A percentile compares a stretch with the other conserved stretches of the same genome.
These are phyloP conservation scores for Ogataea pilisensis DNA, from an alignment of 805 yeast genomes.

Conservation along the genomic window DNA sequence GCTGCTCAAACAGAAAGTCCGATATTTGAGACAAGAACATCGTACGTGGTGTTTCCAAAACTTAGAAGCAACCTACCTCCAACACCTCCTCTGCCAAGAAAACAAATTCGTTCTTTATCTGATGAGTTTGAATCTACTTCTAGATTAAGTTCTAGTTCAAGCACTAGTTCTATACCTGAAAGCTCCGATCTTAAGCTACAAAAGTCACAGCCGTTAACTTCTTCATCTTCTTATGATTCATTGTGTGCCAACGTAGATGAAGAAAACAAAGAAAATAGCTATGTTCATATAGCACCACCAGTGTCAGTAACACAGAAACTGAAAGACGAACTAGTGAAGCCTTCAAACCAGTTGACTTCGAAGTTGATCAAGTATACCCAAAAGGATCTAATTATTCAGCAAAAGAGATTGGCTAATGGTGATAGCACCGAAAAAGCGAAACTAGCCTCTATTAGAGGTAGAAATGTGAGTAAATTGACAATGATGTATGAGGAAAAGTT, in stretches of 20 bases:
- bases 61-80: slow-evolving; percentile 17
- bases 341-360: slow-evolving; percentile 22
- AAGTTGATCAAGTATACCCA: slow-evolving; percentile 30
- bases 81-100: slow-evolving; percentile 24
- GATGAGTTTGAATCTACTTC: background rate
- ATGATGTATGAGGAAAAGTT: slow-evolving; percentile 45
- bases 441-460: slow-evolving; percentile 36
- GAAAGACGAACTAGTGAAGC: slow-evolving; percentile 21
- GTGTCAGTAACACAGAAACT: slow-evolving; percentile 5
- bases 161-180: background rate
- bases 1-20: slow-evolving; percentile 4
- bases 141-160: background rate
- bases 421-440: slow-evolving; percentile 10
- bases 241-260: background rate
- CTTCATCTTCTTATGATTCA: slow-evolving; percentile 4
- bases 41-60: slow-evolving; percentile 6
- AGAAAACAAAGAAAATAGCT: slow-evolving; percentile 12
- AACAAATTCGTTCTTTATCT: slow-evolving; percentile 1
- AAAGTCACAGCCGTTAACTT: no score
- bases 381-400: slow-evolving; percentile 26
- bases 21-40: slow-evolving; percentile 4
- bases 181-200: no score
- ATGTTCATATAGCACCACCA: background rate
- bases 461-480: slow-evolving; percentile 51
- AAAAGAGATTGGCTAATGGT: slow-evolving; percentile 8